Base-by-base conservation (phyloP, 495 filamentous ascomycete genomes). In the Xylaria scruposa region DNA sequence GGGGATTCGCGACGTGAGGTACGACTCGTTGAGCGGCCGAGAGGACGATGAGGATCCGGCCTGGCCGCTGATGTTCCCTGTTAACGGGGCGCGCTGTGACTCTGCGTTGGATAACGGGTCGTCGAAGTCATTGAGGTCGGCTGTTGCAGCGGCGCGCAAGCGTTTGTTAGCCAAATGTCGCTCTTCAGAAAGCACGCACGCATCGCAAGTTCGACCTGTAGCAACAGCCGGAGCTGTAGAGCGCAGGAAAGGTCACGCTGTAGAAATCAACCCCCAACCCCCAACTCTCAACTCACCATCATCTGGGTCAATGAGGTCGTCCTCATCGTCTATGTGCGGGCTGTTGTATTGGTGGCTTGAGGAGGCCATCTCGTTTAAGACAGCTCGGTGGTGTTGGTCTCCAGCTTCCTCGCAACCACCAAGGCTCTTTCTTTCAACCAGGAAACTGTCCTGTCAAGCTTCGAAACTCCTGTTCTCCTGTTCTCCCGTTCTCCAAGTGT, bases 301-400 rank as follows among this genome's bases (percentile, higher is more conserved):
- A 83, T 98, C 95, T 4, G 95, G 94, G 81, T 99, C 96, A 82
- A 98, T 97, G 75, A 97, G 82, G 76, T 90, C 87, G 74, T 90
- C 86, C 76, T 97, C 94, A 74, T 94, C 91, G 73, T 95, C 94
- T 64, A 95, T 87, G 51, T 91, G 85, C n/a, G 92, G 89, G 73
- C 88, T 86, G 79, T 92, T 88, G 78, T 91, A 90, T 77, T 88
- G 86, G 74, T 89, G 85, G 72, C 68, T 78, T 44, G 79, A 71
- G 38, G 80, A 73, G 19, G 80, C 78, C 81, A 81, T 83, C 66
- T 73, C 72, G 62, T 70, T 63, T 13, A 69, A 54, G 68, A 64
- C 42, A 31, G 68, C 59, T 70, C 33, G 46, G 59, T 29, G 17
- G 47, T 47, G 60, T 67, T 68, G 24, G 24, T 70, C 31, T 73